Percentiles rank a stretch among this genome's conserved stretches.
Conservation (phyloP, 352 stramenopile genomes). For the Phytopythium aichiense region DNA sequence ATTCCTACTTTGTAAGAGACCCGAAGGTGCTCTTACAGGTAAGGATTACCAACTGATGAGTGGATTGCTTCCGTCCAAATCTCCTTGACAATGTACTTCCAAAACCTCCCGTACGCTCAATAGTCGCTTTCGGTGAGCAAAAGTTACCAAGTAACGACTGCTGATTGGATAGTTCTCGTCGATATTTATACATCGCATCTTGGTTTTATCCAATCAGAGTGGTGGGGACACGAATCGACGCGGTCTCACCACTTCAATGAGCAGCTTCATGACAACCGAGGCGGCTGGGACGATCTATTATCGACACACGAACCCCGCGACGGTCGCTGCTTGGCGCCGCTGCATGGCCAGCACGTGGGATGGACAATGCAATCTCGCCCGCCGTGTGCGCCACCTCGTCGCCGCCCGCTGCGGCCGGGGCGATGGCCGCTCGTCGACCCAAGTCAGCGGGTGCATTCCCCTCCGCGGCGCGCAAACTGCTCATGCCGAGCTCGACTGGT, state of each 20-base stretch:
- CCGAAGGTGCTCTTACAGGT: constrained; percentile 55
- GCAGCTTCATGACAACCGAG: not conserved
- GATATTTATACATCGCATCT: not conserved
- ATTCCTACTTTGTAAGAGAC: too few species aligned
- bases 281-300: not conserved
- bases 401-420: not conserved
- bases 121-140: not conserved
- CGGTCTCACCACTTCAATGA: constrained; percentile 1
- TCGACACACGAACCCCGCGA: not conserved
- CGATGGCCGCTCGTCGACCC: constrained; percentile 9
- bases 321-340: not conserved
- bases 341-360: not conserved
- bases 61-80: constrained; percentile 14
- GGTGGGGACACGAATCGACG: not conserved
- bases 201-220: not conserved
- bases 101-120: constrained; percentile 14
- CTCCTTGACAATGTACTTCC: constrained; percentile 1
- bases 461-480: constrained; percentile 22
- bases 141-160: not conserved
- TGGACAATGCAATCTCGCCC: constrained; percentile 8
- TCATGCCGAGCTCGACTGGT: not conserved
- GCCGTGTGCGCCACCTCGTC: not conserved
- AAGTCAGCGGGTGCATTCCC: constrained; percentile 22
- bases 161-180: not conserved
- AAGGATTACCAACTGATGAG: constrained; percentile 86